Evolutionary conservation across 2,329 filamentous ascomycete genomes (phyloP), one percentile per base, ranked within the genome.

Genomic region (Botryotinia convoluta): DNA sequence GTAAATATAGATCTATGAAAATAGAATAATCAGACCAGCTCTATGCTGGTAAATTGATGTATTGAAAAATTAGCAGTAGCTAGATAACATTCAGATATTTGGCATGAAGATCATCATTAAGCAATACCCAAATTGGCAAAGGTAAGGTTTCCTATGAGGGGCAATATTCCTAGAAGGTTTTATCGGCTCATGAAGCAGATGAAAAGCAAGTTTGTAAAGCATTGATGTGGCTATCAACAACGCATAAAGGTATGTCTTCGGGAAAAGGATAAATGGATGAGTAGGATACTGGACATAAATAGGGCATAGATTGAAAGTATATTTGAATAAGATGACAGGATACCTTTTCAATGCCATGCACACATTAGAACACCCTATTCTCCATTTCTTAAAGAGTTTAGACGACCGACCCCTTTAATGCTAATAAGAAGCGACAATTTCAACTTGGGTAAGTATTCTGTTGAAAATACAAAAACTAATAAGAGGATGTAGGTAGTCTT

Each of bases 311-410:
- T 48, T 64, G 44, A 48, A 65, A 37, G 63, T 48, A 35, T 65
- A 37, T 65, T 48, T 48, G 44, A 65, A 65, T 65, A 22, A 65
- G 32, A 65, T 65, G 62, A 48, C 42, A 65, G 62, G 42, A 65
- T 48, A 65, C 26, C 32, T 45, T 26, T 35, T 10, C 29, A 42
- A 65, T 65, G 42, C 29, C 62, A 65, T 48, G 10, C 51, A 57
- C 16, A 57, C 51, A 29, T 29, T 29, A 26, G 44, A 37, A 44
- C n/a, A 65, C 12, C 29, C n/a, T 48, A 18, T 20, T 65, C 29
- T 65, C 62, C n/a, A 12, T 65, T 32, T n/a, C 26, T 42, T 16
- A 29, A 12, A 16, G 22, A 35, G 12, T 26, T 42, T 44, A 63
- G 29, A 48, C 45, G 37, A 35, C 63, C 45, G 37, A 35, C 63